Evolutionary conservation across 2,329 filamentous ascomycete genomes (phyloP), one percentile per base, ranked within the genome.

Genomic region (Graphium sp.): DNA sequence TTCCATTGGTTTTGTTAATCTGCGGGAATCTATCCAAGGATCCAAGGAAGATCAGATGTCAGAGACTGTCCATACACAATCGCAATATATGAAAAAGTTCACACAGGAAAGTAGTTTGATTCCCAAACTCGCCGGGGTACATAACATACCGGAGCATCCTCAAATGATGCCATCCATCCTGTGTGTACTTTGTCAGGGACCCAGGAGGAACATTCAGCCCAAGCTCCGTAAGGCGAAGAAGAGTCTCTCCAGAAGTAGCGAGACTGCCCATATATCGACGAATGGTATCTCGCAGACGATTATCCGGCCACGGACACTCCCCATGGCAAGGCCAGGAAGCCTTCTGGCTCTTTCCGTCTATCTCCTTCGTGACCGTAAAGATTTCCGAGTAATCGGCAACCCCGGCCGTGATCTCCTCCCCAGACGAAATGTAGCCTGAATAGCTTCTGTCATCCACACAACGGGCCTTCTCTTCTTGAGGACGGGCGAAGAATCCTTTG

Each of bases 101-200:
- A n/a, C n/a, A n/a, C n/a, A n/a, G n/a, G n/a, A n/a, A n/a, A n/a
- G n/a, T n/a, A n/a, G n/a, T n/a, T n/a, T n/a, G n/a, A n/a, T n/a
- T n/a, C n/a, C n/a, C n/a, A n/a, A 22, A 22, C 20, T 9, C 20
- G 10, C 20, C 12, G 10, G 3, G 20, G 20, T 5, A 17, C 6
- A 16, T 5, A 7, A 31, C 46, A 36, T 37, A 55, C 56, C 60
- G 49, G 2, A 64, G 46, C 12, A 61, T 46, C 5, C 60, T 48
- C 47, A 61, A 53, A 35, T 64, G 59, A 33, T 65, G 58, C 59
- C 60, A 65, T 0, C 60, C 60, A 31, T 65, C 60, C 6, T 49
- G 35, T 1, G 56, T 60, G 22, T 55, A 48, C 11, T 44, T 39
- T 5, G 48, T 56, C 14, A 64, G 37, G 13, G 53, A 49, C 4